These are phyloP conservation scores for Umbelopsis isabellina DNA, from an alignment of 192 early-diverging fungal genomes.

Conservation along the genomic window DNA sequence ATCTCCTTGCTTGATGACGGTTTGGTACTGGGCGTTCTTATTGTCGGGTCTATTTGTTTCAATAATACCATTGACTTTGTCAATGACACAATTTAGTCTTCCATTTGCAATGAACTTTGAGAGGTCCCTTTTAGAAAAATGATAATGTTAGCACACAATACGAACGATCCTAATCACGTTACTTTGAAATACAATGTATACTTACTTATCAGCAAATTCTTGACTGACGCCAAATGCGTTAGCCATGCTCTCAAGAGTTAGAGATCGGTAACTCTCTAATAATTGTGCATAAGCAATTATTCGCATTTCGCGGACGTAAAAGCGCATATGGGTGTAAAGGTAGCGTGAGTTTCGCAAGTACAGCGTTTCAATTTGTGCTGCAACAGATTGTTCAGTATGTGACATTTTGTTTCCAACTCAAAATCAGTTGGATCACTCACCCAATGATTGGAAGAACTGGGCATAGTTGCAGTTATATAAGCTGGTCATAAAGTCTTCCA, in stretches of 20 bases:
- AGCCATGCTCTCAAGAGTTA: constrained; percentile 97
- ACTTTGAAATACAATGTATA: background rate
- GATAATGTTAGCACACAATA: background rate
- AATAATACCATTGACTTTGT: constrained; percentile 97
- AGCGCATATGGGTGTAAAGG: constrained; percentile 86
- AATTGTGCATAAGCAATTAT: constrained; percentile 96
- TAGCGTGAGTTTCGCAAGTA: constrained; percentile 77
- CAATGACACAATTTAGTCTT: constrained; percentile 97
- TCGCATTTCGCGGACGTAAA: constrained; percentile 98
- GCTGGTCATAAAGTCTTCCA: constrained; percentile 82
- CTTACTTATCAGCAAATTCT: constrained; percentile 90
- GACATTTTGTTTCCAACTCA: background rate
- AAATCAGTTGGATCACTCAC: constrained; percentile 36
- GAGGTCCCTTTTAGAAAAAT: constrained; percentile 74
- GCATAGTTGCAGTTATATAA: constrained; percentile 92
- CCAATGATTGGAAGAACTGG: constrained; percentile 89
- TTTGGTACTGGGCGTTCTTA: constrained; percentile 99
- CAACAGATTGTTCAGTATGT: constrained; percentile 4
- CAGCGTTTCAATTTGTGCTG: constrained; percentile 79
- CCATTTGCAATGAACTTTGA: constrained; percentile 94
- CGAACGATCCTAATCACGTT: background rate
- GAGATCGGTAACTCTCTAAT: constrained; percentile 90
- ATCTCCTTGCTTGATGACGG: constrained; percentile 96
- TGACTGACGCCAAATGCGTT: constrained; percentile 94
- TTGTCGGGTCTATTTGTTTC: constrained; percentile 97